Evolutionary conservation across 352 stramenopile genomes (phyloP).

Genomic region (Aphanomyces astaci): DNA sequence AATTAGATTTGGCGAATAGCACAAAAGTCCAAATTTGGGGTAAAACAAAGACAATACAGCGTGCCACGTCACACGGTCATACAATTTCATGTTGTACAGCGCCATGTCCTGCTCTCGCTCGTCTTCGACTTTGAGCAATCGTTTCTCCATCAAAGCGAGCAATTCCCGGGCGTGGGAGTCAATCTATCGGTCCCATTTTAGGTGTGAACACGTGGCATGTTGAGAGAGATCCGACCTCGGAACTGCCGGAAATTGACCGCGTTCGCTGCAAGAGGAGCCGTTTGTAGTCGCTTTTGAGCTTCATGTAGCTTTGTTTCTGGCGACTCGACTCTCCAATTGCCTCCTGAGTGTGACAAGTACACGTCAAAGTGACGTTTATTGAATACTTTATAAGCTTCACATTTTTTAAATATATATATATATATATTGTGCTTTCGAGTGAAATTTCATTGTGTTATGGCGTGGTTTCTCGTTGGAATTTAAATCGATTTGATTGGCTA

Average conservation of each 20-base stretch:
- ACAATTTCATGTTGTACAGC: conserved; percentile 43
- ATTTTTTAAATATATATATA: too few relatives aligned
- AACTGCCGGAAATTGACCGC: conserved; percentile 34
- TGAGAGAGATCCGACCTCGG: conserved; percentile 9
- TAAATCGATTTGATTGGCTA: too few relatives aligned
- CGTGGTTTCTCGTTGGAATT: too few relatives aligned
- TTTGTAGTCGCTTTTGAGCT: conserved; percentile 45
- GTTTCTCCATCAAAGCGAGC: conserved; percentile 37
- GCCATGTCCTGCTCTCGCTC: conserved; percentile 35
- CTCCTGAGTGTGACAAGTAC: too few relatives aligned
- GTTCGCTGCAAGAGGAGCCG: conserved; percentile 37
- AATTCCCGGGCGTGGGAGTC: conserved; percentile 32
- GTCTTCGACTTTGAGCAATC: conserved; percentile 34
- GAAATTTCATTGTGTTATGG: too few relatives aligned
- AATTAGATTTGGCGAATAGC: too few relatives aligned
- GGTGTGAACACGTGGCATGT: not conserved
- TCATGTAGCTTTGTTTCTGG: conserved; percentile 36
- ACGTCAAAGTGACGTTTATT: too few relatives aligned
- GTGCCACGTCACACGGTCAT: too few relatives aligned
- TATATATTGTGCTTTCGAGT: too few relatives aligned
- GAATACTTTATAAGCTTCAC: too few relatives aligned
- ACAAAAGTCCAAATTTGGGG: too few relatives aligned
- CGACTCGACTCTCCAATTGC: conserved; percentile 39
- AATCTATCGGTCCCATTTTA: conserved; percentile 13
- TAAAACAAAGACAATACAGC: too few relatives aligned